Base-by-base conservation (phyloP, 257 asterid species). In the Solanum acaule region DNA sequence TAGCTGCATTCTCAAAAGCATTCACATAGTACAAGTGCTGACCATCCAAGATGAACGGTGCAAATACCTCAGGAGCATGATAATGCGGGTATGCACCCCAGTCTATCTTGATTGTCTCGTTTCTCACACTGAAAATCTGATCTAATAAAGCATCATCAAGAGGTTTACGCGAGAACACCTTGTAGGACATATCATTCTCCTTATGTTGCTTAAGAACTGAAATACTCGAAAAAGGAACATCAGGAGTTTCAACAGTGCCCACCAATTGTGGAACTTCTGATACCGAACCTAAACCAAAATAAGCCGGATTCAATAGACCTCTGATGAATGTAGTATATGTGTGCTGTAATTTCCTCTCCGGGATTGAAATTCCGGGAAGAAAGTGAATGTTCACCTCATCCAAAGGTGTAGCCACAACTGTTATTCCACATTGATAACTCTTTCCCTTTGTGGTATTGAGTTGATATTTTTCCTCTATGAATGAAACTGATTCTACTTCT, bases 61-160 rank as follows among this genome's bases (percentile, higher is more conserved):
- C 99, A 44, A 88, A 97, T 73, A 37, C 86, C 94, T 97, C 99
- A 2, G 99, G 99, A 14, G 99, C 97, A 2, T 94, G 92, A 91
- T 93, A 97, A 88, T 92, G 98, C 68, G 99, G 99, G 90, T 97
- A 97, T 31, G 99, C 99, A 83, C 89, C 96, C 99, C 99, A 97
- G 92, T 96, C 44, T 88, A 96, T 93, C 89, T 42, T 94, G 89
- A 94, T 78, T 5, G 98, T 97, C 89, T 96, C 95, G 88, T 70
- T 92, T 92, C 99, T 95, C 91, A 88, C 89, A 89, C 98, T 97
- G 93, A 96, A 97, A 85, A 96, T 90, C 33, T 89, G 87, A 84
- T 94, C 98, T 90, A 97, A 92, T 22, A 95, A 90, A 70, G 89
- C 93, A 89, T 97, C 98, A 23, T 93, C 68, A 95, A 96, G 87